phyloP scores from a whole-genome alignment of 441 rosid genomes.

The Croton laevigatus region DNA sequence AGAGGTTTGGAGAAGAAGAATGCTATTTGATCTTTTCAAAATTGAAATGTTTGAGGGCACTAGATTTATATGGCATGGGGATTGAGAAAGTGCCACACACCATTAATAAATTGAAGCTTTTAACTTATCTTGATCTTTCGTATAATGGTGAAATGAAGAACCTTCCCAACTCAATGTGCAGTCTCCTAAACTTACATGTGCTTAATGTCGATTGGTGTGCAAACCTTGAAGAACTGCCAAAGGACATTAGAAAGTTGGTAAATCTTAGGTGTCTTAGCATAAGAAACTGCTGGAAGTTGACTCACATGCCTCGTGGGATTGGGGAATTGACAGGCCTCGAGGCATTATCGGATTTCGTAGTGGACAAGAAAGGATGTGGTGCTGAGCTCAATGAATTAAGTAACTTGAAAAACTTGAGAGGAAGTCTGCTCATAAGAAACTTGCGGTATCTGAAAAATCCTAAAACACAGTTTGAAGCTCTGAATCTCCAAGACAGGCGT shows the following conservation, averaged over 20 bases:
- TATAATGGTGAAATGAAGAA: background rate
- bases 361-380: background rate
- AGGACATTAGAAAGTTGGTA: constrained; percentile 1
- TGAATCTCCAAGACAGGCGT: constrained; percentile 5
- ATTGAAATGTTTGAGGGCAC: constrained; percentile 10
- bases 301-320: constrained; percentile 23
- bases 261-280: constrained; percentile 22
- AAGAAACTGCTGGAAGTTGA: background rate
- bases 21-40: background rate
- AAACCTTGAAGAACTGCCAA: constrained; percentile 9
- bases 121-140: constrained; percentile 7
- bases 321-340: constrained; percentile 20
- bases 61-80: background rate
- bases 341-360: constrained; percentile 9
- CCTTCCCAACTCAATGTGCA: background rate
- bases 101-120: background rate
- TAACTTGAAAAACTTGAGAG: background rate
- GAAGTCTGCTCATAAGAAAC: background rate
- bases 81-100: background rate
- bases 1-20: background rate
- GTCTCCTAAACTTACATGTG: background rate
- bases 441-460: background rate
- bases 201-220: constrained; percentile 9
- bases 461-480: too few species aligned
- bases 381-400: background rate